Base-by-base conservation (phyloP, 805 yeast genomes). In the Metschnikowia drakensbergensis region DNA sequence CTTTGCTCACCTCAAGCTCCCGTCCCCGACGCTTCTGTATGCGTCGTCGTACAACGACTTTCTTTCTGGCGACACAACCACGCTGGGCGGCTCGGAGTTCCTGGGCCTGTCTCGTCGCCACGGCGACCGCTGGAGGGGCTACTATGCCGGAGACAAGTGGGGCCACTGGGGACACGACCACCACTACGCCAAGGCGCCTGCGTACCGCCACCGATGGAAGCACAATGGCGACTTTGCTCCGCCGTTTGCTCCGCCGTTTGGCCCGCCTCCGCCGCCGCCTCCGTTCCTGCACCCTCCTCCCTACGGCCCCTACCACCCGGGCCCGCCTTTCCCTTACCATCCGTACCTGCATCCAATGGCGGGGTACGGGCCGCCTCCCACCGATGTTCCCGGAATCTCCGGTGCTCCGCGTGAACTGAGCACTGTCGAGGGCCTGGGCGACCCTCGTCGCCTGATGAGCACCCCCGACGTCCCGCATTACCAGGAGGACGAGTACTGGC, bases 181-280 rank as follows among this genome's bases (percentile, higher is more conserved):
- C 29, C 47, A 30, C 37, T 42, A 39, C 28, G 28, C 11, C 41
- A 35, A 25, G 33, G 37, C 25, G 10, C 27, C 47, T 3, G 41
- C 25, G 5, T 17, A 4, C 5, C 39, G 40, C 23, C 42, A 25
- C 27, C 42, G 26, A 10, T 30, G 42, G 47, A 34, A 34, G 28
- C 28, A 34, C 13, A 33, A 33, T 34, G 27, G 22, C 9, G 37
- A n/a, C 11, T 45, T 23, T 10, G 46, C 31, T n/a, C 43, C 42
- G 23, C 47, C 30, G 9, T 50, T 41, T 9, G 40, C 35, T 26
- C 52, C 52, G 22, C 47, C 47, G 8, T 30, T 30, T n/a, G 30
- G 27, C 35, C 47, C 52, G 9, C 54, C 54, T 2, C 57, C 55
- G 9, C 54, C 48, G 3, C 53, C 48, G 8, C 57, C 53, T 26